Base-by-base conservation (phyloP, 2,329 filamentous ascomycete species). In the Fusarium continuum region DNA sequence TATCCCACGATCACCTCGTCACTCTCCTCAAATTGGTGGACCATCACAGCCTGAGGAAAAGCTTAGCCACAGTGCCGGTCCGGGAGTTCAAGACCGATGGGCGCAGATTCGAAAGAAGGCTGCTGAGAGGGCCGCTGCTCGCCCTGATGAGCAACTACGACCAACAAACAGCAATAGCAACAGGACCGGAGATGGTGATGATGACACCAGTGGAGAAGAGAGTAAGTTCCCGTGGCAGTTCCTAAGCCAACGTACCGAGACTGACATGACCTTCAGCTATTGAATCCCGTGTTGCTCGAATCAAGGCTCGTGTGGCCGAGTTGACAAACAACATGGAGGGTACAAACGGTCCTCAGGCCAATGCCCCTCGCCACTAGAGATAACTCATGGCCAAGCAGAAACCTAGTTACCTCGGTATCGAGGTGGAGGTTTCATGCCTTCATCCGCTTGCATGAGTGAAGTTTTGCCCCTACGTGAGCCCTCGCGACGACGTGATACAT, bases 301-400 rank as follows among this genome's bases (percentile, higher is more conserved):
- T 99, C 84, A 98, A 97, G 80, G 95, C 95, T 58, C 90, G 95
- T 61, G 95, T 99, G 55, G 95, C 95, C 47, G 93, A 97, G 76
- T 80, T 99, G 70, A 99, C 95, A 3, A 90, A 90, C 70, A 91
- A 91, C 76, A 91, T 91, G 85, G 91, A 94, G 72, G 81, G 78
- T 36, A 76, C 76, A 28, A 72, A 70, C 34, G 75, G 72, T 7
- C 79, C 83, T 22, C 69, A 73, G 19, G 45, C 66, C 28, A 39
- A 59, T 32, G 41, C 55, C 26, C 26, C 64, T 16, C 69, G 64
- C 35, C 69, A 62, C 35, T 70, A 61, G 65, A 61, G 65, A 44
- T 22, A 51, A 31, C 17, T 17, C 17, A 19, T 31, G 16, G 10
- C 32, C 14, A n/a, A 19, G 28, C 48, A 23, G 53, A 26, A 34